These are phyloP conservation scores for Solidago caesia DNA, from an alignment of 129 eudicot species.

Conservation along the genomic window DNA sequence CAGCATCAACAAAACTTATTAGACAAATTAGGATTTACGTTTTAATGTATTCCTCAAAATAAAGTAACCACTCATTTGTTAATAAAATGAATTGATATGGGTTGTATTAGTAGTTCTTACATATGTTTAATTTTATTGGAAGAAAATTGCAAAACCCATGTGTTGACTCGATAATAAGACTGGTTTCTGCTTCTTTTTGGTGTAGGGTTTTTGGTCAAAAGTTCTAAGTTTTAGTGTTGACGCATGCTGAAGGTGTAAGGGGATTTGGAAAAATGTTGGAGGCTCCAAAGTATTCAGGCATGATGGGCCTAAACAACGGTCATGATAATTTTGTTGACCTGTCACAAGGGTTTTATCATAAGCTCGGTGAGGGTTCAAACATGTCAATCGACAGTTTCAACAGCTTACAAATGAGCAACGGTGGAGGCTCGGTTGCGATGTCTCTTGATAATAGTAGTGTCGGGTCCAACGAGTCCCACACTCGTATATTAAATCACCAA, in stretches of 20 bases:
- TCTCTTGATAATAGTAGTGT: slow-evolving; percentile 89
- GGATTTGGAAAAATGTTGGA: slow-evolving; percentile 62
- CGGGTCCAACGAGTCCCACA: slow-evolving; percentile 89
- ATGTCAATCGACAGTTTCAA: slow-evolving; percentile 83
- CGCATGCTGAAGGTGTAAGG: slow-evolving; percentile 46
- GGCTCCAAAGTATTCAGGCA: slow-evolving; percentile 84
- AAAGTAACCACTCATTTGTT: too few species aligned
- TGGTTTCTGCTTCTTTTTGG: neutral
- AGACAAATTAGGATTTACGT: too few species aligned
- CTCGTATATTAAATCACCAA: slow-evolving; percentile 80
- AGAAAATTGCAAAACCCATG: neutral
- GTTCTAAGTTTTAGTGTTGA: slow-evolving; percentile 10
- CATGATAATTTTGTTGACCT: slow-evolving; percentile 58
- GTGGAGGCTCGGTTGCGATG: slow-evolving; percentile 96
- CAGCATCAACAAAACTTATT: too few species aligned
- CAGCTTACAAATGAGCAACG: slow-evolving; percentile 74
- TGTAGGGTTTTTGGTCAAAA: slow-evolving; percentile 25
- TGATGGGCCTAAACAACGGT: slow-evolving; percentile 63
- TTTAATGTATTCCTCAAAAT: too few species aligned
- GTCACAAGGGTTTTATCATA: slow-evolving; percentile 67
- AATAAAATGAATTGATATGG: neutral
- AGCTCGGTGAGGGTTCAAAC: slow-evolving; percentile 84
- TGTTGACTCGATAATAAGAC: too few species aligned
- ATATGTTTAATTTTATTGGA: neutral
- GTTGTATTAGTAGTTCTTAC: neutral